Evolutionary conservation across 2,329 filamentous ascomycete genomes (phyloP), one percentile per base, ranked within the genome.

Genomic region (Aspergillus brasiliensis): DNA sequence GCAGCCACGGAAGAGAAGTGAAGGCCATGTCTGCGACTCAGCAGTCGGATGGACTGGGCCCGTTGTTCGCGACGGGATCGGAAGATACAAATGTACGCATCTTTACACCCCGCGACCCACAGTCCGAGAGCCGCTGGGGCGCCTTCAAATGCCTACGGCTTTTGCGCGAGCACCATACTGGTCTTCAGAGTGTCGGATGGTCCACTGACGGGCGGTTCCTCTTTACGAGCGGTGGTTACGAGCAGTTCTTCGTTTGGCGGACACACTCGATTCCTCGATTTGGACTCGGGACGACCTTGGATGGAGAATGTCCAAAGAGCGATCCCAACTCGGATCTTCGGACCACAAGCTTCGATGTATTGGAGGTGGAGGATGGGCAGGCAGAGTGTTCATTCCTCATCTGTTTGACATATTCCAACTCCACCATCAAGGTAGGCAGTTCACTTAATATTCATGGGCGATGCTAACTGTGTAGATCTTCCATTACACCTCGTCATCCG

Each of bases 201-300:
- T 86, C 90, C 1, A 72, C 74, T 0, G 83, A 85, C 49, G 85
- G 88, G 2, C 74, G 80, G 1, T 90, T 89, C 67, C 84, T 99
- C 2, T 90, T 98, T 72, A 97, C 91, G 65, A 93, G 91, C 68
- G 92, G 86, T 5, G 95, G 93, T 0, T 88, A 87, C 62, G 94
- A 97, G 73, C 94, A 99, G 75, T 89, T 98, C 64, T 94, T 89
- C 67, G 84, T 93, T 10, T 99, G 95, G 94, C 83, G 85, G 42
- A 75, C 94, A 34, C 80, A 80, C 49, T 70, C 71, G 10, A 73
- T 90, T 6, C 81, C 86, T 25, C 79, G 81, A 1, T 76, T 85
- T 58, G 80, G 78, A 3, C 67, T 86, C 8, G 83, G 85, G 0
- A 77, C 84, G 1, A 75, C 84, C 0, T 82, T 84, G 62, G 80